Conservation (phyloP, 2,329 filamentous ascomycete genomes). For the Fusarium siculi region DNA sequence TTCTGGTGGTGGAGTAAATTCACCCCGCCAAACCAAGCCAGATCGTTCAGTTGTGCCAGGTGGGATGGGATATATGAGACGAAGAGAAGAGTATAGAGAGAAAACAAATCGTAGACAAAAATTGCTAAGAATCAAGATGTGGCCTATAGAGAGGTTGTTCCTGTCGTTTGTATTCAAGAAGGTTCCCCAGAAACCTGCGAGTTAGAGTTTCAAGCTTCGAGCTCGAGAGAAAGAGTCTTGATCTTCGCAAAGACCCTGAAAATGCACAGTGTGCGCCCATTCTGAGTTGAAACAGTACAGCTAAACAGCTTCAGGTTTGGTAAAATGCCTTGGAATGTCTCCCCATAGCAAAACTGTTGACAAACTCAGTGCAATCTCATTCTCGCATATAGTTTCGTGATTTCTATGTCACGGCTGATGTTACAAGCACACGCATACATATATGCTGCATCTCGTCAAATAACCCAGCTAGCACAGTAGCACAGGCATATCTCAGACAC, state of each 20-base stretch:
- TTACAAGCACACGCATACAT: neutral
- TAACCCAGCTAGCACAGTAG: neutral
- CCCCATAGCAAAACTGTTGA: neutral
- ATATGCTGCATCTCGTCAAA: neutral
- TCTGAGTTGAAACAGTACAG: neutral
- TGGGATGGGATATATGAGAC: conserved; percentile 5
- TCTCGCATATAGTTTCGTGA: neutral
- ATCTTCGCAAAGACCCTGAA: conserved; percentile 35
- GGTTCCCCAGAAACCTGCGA: neutral
- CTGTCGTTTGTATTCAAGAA: neutral
- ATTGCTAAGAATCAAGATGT: too few species aligned
- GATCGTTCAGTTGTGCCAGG: conserved; percentile 19
- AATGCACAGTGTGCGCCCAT: conserved; percentile 32
- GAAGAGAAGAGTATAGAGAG: neutral
- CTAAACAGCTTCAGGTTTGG: neutral
- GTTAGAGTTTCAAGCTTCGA: neutral
- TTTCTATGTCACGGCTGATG: too few species aligned
- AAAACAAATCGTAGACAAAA: neutral
- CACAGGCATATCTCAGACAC: neutral
- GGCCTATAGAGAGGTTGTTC: neutral
- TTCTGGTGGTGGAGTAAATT: conserved; percentile 43
- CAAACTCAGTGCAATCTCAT: neutral
- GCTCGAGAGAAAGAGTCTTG: conserved; percentile 1
- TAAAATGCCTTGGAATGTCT: neutral
- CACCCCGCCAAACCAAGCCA: conserved; percentile 40